These are phyloP conservation scores for Pyronema domesticum DNA, from an alignment of 495 filamentous ascomycete species.

Conservation along the genomic window DNA sequence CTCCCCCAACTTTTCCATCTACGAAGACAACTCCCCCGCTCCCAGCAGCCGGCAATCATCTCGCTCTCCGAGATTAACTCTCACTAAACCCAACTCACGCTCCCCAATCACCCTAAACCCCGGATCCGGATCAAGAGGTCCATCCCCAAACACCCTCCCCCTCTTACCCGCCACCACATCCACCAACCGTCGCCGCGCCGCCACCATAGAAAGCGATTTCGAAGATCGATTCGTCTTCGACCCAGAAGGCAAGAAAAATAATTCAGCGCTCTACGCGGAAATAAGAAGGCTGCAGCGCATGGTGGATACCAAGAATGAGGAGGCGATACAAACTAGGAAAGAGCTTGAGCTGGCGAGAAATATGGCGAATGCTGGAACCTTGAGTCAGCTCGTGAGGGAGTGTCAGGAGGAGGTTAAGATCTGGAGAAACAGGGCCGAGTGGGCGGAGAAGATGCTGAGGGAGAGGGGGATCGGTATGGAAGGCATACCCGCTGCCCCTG, in stretches of 20 bases:
- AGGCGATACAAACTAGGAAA: conserved; percentile 9
- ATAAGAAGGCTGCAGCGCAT: conserved; percentile 19
- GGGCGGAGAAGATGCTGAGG: conserved; percentile 23
- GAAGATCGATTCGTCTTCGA: conserved; percentile 15
- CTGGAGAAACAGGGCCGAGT: conserved; percentile 23
- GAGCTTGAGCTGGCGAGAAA: conserved; percentile 21
- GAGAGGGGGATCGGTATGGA: background rate
- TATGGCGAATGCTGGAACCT: conserved; percentile 16
- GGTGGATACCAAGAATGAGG: conserved; percentile 22
- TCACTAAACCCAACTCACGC: conserved; percentile 22
- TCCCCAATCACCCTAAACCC: conserved; percentile 18
- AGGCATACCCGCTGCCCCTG: no score
- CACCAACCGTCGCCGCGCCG: conserved; percentile 15
- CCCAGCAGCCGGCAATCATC: conserved; percentile 9
- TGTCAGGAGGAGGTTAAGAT: conserved; percentile 22
- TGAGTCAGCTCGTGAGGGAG: conserved; percentile 19
- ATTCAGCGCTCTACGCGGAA: conserved; percentile 21
- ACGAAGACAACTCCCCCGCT: conserved; percentile 18
- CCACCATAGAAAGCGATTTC: conserved; percentile 20
- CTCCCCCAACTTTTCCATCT: conserved; percentile 21
- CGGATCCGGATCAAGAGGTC: conserved; percentile 6
- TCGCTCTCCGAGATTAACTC: conserved; percentile 16
- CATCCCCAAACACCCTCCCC: conserved; percentile 12
- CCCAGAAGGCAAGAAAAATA: conserved; percentile 16
- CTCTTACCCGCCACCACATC: conserved; percentile 15